Conservation (phyloP, 495 filamentous ascomycete species). For the Penicillium malachiteum region DNA sequence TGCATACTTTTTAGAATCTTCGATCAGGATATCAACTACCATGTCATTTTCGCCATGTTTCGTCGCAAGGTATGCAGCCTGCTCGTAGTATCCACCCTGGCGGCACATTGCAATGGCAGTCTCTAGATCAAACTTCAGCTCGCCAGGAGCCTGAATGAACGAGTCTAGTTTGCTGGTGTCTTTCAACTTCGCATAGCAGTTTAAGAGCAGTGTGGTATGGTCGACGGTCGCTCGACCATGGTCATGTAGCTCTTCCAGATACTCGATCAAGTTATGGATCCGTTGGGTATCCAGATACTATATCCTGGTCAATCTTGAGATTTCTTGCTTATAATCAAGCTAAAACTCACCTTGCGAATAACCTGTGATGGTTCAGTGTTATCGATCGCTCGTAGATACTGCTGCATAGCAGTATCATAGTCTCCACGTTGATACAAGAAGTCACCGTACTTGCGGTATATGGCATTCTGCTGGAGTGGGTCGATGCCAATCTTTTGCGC, state of each 20-base stretch:
- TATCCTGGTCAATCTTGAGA: not conserved
- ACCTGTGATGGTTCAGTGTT: slow-evolving; percentile 93
- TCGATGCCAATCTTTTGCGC: slow-evolving; percentile 86
- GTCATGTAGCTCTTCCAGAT: slow-evolving; percentile 93
- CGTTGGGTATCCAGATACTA: slow-evolving; percentile 92
- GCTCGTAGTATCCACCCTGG: slow-evolving; percentile 96
- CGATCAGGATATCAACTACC: slow-evolving; percentile 91
- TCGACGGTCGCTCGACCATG: slow-evolving; percentile 93
- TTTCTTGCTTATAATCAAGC: not conserved
- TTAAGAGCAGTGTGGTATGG: slow-evolving; percentile 90
- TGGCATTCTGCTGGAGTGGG: slow-evolving; percentile 77
- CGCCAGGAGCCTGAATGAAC: slow-evolving; percentile 93
- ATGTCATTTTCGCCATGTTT: slow-evolving; percentile 93
- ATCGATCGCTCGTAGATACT: slow-evolving; percentile 94
- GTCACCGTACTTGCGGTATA: slow-evolving; percentile 92
- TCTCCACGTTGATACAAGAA: slow-evolving; percentile 93
- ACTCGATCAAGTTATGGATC: slow-evolving; percentile 96
- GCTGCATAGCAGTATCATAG: slow-evolving; percentile 96
- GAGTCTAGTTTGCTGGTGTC: slow-evolving; percentile 92
- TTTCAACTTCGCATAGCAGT: slow-evolving; percentile 97
- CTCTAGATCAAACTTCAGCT: slow-evolving; percentile 94
- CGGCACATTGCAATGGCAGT: slow-evolving; percentile 98
- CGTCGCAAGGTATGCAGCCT: slow-evolving; percentile 91
- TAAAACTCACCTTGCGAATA: slow-evolving; percentile 69
- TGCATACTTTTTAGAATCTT: slow-evolving; percentile 84